Conservation (phyloP, 2,329 filamentous ascomycete species). For the Tolypocladium nubicola region DNA sequence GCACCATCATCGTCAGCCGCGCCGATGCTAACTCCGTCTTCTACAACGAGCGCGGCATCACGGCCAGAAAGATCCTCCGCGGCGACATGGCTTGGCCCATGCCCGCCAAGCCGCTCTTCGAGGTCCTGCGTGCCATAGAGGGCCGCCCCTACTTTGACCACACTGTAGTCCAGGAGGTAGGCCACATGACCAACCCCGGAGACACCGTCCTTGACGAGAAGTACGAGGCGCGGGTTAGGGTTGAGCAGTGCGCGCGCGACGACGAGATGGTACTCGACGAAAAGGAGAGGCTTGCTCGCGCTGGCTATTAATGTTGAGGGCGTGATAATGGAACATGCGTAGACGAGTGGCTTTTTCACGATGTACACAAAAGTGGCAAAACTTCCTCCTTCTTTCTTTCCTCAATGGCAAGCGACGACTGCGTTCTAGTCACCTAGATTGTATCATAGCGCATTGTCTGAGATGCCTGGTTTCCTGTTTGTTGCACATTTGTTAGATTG, state of each 20-base stretch:
- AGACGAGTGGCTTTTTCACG: neutral
- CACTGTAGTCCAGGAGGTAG: slow-evolving; percentile 16
- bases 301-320: neutral
- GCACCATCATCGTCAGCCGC: slow-evolving; percentile 66
- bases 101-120: slow-evolving; percentile 24
- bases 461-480: neutral
- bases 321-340: neutral
- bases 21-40: slow-evolving; percentile 71
- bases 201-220: slow-evolving; percentile 18
- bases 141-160: slow-evolving; percentile 17
- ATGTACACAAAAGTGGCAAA: neutral
- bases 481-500: neutral
- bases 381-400: neutral
- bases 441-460: neutral
- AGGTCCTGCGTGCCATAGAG: slow-evolving; percentile 28
- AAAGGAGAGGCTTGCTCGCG: slow-evolving; percentile 19
- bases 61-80: slow-evolving; percentile 22
- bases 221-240: neutral
- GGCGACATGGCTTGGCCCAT: slow-evolving; percentile 29
- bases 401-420: neutral
- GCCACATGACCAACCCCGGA: slow-evolving; percentile 8
- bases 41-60: slow-evolving; percentile 48
- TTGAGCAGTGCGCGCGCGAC: no score
- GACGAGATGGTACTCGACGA: slow-evolving; percentile 6
- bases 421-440: no score